Base-by-base conservation (phyloP, 2,329 filamentous ascomycete genomes). In the Juglanconis sp. region DNA sequence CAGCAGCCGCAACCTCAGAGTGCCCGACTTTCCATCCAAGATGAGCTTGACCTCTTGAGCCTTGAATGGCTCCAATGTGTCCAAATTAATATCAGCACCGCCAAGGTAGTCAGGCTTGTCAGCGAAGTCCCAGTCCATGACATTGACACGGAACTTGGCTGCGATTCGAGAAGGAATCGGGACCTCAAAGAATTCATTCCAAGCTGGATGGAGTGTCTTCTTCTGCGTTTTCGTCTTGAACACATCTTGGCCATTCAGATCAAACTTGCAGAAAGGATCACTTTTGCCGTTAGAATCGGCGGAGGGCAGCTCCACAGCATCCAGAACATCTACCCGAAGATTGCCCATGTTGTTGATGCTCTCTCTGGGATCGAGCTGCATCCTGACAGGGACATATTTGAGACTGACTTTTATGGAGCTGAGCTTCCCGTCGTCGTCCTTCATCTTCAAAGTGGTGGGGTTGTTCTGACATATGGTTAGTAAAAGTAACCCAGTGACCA, bases 261-360 rank as follows among this genome's bases (percentile, higher is more conserved):
- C 86, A 73, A 99, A 99, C 71, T 94, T 94, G 83, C 91, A 96
- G 79, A 94, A 99, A 4, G 95, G 95, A 70, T 99, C 95, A 68
- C 92, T 97, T 82, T 90, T 98, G 67, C 95, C 95, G 71, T 99
- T 99, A 38, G 92, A 88, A 70, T 99, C 95, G 34, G 94, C 94
- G 1, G 95, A 88, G 7, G 95, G 95, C n/a, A 99, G 84, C 62
- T 96, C 88, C 8, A 85, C 79, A 17, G 88, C 95, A 73, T 96
- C 92, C 42, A 98, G 79, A 17, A 99, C 84, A 69, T 98, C 92
- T n/a, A 99, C 91, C 24, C 93, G 90, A 30, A 99, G 87, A 61
- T 87, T 93, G 62, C 95, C 95, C 86, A 96, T 96, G 76, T 99
- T 99, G 84, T 97, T 98, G 81, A 99, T 96, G 70, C 92, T 97